A percentile compares a stretch with the other conserved stretches of the same genome.
These are phyloP conservation scores for Heliamphora pulchella DNA, from an alignment of 179 eudicot species.

Conservation along the genomic window DNA sequence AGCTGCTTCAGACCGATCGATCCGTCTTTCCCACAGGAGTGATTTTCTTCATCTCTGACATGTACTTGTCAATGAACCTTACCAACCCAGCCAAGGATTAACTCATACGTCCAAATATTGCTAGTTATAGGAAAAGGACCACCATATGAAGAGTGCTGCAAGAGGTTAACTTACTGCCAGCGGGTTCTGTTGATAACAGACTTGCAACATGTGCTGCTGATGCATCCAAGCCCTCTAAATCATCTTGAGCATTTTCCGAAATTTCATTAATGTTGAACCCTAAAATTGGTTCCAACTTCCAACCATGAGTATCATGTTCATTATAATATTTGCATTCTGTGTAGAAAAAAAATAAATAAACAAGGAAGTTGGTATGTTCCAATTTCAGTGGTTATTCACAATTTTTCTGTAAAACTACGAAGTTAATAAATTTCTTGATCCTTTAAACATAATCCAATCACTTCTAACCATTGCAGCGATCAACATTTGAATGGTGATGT, in stretches of 20 bases:
- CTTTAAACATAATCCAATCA: background rate
- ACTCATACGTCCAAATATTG: background rate
- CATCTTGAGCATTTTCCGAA: conserved; percentile 59
- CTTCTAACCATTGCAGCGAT: background rate
- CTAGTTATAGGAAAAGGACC: background rate
- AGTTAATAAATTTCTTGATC: background rate
- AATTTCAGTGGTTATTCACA: background rate
- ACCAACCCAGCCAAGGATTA: background rate
- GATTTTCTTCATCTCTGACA: too few relatives aligned
- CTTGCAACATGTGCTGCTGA: conserved; percentile 79
- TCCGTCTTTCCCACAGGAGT: too few relatives aligned
- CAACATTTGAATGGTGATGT: background rate
- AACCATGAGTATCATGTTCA: conserved; percentile 7
- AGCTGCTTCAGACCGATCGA: too few relatives aligned
- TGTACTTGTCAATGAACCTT: background rate
- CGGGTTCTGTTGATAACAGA: conserved; percentile 73
- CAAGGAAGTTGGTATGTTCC: background rate
- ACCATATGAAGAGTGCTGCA: background rate
- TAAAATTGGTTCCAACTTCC: conserved; percentile 21
- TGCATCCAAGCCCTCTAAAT: conserved; percentile 75
- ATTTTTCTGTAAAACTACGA: background rate
- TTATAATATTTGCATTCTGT: background rate
- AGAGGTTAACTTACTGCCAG: conserved; percentile 45
- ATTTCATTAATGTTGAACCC: conserved; percentile 80
- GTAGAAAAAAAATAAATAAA: background rate